Percentiles rank a stretch among this genome's conserved stretches.
Conservation (phyloP, 768 basidiomycete genomes). For the Boletus fagicola region DNA sequence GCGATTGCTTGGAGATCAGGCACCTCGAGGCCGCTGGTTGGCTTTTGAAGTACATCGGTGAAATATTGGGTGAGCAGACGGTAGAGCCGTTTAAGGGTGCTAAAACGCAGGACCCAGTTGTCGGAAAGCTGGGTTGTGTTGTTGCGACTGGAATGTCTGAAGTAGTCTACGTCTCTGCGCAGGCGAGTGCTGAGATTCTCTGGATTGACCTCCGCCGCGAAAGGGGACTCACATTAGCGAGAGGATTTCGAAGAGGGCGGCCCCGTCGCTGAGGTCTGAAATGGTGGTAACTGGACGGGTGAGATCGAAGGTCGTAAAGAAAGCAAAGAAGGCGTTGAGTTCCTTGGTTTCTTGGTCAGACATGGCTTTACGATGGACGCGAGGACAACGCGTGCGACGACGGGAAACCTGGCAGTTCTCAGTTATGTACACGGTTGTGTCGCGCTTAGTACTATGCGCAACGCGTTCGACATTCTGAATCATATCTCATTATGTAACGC, state of each 20-base stretch:
- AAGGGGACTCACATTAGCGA: slow-evolving; percentile 60
- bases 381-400: slow-evolving; percentile 3
- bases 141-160: slow-evolving; percentile 58
- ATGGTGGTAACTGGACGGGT: slow-evolving; percentile 58
- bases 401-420: slow-evolving; percentile 9
- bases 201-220: neutral
- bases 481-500: slow-evolving; percentile 26
- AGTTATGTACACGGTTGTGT: neutral
- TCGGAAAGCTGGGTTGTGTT: slow-evolving; percentile 64
- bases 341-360: slow-evolving; percentile 53
- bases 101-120: slow-evolving; percentile 89
- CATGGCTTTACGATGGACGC: slow-evolving; percentile 23
- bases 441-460: neutral
- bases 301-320: slow-evolving; percentile 73
- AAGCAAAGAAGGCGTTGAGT: slow-evolving; percentile 77
- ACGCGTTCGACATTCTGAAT: neutral
- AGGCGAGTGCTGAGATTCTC: slow-evolving; percentile 8
- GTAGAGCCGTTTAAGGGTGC: slow-evolving; percentile 78
- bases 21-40: slow-evolving; percentile 73
- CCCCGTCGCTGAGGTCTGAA: slow-evolving; percentile 78
- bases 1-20: slow-evolving; percentile 87
- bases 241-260: slow-evolving; percentile 72
- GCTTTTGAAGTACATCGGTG: slow-evolving; percentile 78
- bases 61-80: slow-evolving; percentile 88
- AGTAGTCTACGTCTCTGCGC: slow-evolving; percentile 74